phyloP scores from a whole-genome alignment of 2,329 filamentous ascomycete species.

The Aschersonia sp. region DNA sequence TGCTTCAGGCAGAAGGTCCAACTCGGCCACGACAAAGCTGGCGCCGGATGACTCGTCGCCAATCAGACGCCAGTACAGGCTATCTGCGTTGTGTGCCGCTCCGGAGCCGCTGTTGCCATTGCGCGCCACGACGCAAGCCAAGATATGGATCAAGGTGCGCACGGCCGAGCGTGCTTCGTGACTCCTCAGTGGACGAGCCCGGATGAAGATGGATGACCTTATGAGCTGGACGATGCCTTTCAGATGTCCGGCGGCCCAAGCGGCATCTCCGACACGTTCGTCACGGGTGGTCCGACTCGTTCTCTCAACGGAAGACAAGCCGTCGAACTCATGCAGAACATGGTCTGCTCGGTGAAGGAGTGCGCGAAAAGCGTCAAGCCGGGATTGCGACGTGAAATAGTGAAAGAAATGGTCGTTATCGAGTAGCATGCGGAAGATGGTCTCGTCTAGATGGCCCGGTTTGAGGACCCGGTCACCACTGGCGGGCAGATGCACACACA shows the following conservation, averaged over 20 bases:
- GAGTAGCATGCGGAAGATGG: constrained; percentile 37
- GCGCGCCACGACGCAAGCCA: constrained; percentile 27
- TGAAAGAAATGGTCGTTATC: constrained; percentile 39
- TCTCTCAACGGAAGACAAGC: constrained; percentile 14
- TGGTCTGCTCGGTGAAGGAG: constrained; percentile 31
- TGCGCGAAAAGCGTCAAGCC: constrained; percentile 30
- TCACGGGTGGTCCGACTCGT: not conserved
- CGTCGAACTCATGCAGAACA: constrained; percentile 29
- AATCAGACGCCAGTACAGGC: constrained; percentile 33
- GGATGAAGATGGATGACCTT: constrained; percentile 22
- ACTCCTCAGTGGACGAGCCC: constrained; percentile 18
- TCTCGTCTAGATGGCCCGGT: constrained; percentile 32
- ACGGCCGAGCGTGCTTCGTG: constrained; percentile 30
- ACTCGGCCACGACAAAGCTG: constrained; percentile 29
- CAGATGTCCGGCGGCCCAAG: constrained; percentile 36
- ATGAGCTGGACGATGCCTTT: constrained; percentile 27
- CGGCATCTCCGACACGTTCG: constrained; percentile 16
- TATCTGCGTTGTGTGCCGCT: constrained; percentile 18
- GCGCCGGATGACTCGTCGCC: constrained; percentile 21
- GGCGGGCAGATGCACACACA: constrained; percentile 19
- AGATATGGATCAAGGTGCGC: constrained; percentile 31
- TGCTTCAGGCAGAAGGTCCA: constrained; percentile 27
- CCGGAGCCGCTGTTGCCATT: constrained; percentile 19
- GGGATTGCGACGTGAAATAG: constrained; percentile 32
- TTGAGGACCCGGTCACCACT: constrained; percentile 21